Conservation (phyloP, 306 rosid genomes). For the Vigna mungo region DNA sequence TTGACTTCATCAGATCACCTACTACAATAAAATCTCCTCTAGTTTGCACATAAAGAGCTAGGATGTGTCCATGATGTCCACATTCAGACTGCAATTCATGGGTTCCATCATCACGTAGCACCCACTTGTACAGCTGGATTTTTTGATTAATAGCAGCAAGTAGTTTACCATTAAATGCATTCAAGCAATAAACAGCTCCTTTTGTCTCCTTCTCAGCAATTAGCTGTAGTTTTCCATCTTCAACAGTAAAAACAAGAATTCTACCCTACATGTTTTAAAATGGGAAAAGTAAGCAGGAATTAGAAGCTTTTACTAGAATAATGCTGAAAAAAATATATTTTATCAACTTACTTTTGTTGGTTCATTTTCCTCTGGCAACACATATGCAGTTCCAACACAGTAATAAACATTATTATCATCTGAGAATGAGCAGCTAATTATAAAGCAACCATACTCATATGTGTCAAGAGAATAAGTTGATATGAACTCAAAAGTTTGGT, state of each 20-base stretch:
- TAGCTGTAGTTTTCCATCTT: slow-evolving; percentile 96
- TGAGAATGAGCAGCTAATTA: slow-evolving; percentile 98
- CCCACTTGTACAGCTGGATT: slow-evolving; percentile 98
- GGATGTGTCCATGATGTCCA: slow-evolving; percentile 98
- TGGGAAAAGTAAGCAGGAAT: slow-evolving; percentile 29
- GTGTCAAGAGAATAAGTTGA: slow-evolving; percentile 88
- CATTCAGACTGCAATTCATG: slow-evolving; percentile 97
- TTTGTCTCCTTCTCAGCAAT: slow-evolving; percentile 98
- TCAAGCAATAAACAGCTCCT: slow-evolving; percentile 93
- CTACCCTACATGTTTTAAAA: slow-evolving; percentile 71
- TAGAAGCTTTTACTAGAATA: slow-evolving; percentile 31
- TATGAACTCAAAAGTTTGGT: slow-evolving; percentile 90
- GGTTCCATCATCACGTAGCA: slow-evolving; percentile 93
- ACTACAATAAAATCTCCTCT: slow-evolving; percentile 98
- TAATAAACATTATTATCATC: slow-evolving; percentile 91
- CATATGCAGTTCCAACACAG: slow-evolving; percentile 97
- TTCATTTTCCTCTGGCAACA: slow-evolving; percentile 94
- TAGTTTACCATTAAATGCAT: slow-evolving; percentile 92
- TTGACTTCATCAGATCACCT: slow-evolving; percentile 97
- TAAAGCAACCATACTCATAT: slow-evolving; percentile 84
- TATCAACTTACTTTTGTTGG: slow-evolving; percentile 77
- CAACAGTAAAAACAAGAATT: slow-evolving; percentile 87
- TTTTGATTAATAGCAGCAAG: slow-evolving; percentile 99
- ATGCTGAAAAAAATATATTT: slow-evolving; percentile 1
- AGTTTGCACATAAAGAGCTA: slow-evolving; percentile 96